Conservation (phyloP, 345 rosid species). For the Acer saccharum region DNA sequence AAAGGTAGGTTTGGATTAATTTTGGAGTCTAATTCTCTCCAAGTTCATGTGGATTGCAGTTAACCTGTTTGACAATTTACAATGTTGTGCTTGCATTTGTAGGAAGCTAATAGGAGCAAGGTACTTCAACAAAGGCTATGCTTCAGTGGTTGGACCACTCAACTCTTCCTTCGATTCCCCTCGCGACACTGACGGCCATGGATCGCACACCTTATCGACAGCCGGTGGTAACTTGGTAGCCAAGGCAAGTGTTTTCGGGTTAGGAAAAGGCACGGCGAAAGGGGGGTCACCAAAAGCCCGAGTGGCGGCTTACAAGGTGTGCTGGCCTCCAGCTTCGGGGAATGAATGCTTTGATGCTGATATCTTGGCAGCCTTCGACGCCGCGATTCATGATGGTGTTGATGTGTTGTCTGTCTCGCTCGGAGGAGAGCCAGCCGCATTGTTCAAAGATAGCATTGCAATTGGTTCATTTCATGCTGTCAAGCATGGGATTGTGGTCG, state of each 20-base stretch:
- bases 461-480: slow-evolving; percentile 85
- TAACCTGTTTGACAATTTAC: not conserved
- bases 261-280: slow-evolving; percentile 67
- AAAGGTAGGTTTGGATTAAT: too few relatives aligned
- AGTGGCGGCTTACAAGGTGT: slow-evolving; percentile 88
- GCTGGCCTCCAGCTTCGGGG: slow-evolving; percentile 55
- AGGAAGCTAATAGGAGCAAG: slow-evolving; percentile 82
- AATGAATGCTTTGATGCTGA: slow-evolving; percentile 75
- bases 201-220: slow-evolving; percentile 88
- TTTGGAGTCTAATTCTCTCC: too few relatives aligned
- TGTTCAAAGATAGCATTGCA: slow-evolving; percentile 60
- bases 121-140: slow-evolving; percentile 57
- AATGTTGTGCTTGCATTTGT: not conserved
- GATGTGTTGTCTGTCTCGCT: slow-evolving; percentile 78
- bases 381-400: slow-evolving; percentile 75
- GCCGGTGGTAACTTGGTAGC: slow-evolving; percentile 69
- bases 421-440: slow-evolving; percentile 45
- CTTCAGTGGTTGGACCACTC: slow-evolving; percentile 43
- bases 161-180: slow-evolving; percentile 56
- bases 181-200: slow-evolving; percentile 82
- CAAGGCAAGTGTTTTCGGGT: slow-evolving; percentile 54
- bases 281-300: slow-evolving; percentile 86
- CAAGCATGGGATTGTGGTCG: slow-evolving; percentile 57
- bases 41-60: not conserved
- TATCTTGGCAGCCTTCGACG: slow-evolving; percentile 66